A percentile compares a stretch with the other conserved stretches of the same genome.
phyloP scores from a whole-genome alignment of 2,329 filamentous ascomycete species.

The Calonectria henricotiae region DNA sequence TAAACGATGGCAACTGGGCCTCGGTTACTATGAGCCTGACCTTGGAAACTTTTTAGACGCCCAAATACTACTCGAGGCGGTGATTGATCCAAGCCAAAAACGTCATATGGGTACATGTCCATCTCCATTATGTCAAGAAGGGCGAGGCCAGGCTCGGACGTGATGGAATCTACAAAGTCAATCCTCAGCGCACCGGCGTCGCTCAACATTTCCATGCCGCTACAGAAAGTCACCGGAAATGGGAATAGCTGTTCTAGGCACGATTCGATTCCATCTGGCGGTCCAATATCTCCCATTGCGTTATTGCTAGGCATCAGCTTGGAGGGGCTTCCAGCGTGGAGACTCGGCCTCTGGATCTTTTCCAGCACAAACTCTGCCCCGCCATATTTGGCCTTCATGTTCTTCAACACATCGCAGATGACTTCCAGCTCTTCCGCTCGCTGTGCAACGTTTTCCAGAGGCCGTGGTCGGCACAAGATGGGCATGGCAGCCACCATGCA shows the following conservation, averaged over 20 bases:
- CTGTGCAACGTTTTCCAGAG: not conserved
- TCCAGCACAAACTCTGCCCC: constrained; percentile 22
- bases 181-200: not conserved
- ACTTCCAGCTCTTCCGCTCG: not conserved
- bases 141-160: not conserved
- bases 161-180: not conserved
- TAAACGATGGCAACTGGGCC: not conserved
- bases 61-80: not conserved
- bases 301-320: not conserved
- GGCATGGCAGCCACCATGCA: constrained; percentile 29
- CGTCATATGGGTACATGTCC: constrained; percentile 3
- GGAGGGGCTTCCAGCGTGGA: not conserved
- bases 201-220: constrained; percentile 7
- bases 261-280: not conserved
- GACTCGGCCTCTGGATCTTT: constrained; percentile 14
- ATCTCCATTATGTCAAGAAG: constrained; percentile 13
- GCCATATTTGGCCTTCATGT: constrained; percentile 15
- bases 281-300: not conserved
- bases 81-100: not conserved
- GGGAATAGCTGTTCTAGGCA: constrained; percentile 18
- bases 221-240: constrained; percentile 25
- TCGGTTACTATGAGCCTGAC: not conserved
- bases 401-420: constrained; percentile 1
- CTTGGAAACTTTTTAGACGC: not conserved
- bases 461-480: not conserved